These are phyloP conservation scores for Gynandropsis gynandra DNA, from an alignment of 345 rosid species.

Conservation along the genomic window DNA sequence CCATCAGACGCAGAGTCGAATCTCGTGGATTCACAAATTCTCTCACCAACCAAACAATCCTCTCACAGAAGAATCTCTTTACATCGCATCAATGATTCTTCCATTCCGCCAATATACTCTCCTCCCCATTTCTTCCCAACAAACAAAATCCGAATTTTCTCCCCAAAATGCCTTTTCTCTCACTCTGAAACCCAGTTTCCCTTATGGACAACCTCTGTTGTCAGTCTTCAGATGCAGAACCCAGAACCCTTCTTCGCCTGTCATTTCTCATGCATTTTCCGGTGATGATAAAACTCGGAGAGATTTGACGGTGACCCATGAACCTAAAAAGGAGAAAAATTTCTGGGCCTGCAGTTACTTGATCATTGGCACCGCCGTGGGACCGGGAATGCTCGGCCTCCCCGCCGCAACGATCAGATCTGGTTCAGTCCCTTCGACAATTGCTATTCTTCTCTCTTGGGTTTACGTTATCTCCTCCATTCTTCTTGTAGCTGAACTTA, in stretches of 20 bases:
- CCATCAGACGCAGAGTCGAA: conserved; percentile 6
- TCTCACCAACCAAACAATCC: conserved; percentile 16
- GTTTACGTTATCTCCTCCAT: conserved; percentile 78
- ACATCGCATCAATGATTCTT: conserved; percentile 25
- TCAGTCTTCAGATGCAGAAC: conserved; percentile 23
- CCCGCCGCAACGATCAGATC: conserved; percentile 78
- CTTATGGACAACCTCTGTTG: conserved; percentile 9
- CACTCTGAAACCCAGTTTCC: conserved; percentile 4
- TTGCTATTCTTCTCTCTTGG: conserved; percentile 66
- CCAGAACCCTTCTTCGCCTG: conserved; percentile 14
- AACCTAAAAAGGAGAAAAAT: conserved; percentile 35
- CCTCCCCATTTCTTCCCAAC: conserved; percentile 12
- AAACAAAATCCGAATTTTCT: conserved; percentile 10
- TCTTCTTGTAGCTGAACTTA: conserved; percentile 80
- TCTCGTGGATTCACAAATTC: no score
- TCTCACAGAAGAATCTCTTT: conserved; percentile 21
- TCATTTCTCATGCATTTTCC: conserved; percentile 11
- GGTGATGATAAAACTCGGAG: conserved; percentile 19
- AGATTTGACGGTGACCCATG: conserved; percentile 14
- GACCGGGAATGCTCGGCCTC: conserved; percentile 87
- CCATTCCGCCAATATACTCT: conserved; percentile 18
- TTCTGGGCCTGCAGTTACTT: conserved; percentile 94
- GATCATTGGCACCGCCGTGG: conserved; percentile 87
- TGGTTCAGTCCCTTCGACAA: conserved; percentile 65
- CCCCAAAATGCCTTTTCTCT: conserved; percentile 15